phyloP scores from a whole-genome alignment of 129 eudicot genomes.

The Cynara cardunculus region DNA sequence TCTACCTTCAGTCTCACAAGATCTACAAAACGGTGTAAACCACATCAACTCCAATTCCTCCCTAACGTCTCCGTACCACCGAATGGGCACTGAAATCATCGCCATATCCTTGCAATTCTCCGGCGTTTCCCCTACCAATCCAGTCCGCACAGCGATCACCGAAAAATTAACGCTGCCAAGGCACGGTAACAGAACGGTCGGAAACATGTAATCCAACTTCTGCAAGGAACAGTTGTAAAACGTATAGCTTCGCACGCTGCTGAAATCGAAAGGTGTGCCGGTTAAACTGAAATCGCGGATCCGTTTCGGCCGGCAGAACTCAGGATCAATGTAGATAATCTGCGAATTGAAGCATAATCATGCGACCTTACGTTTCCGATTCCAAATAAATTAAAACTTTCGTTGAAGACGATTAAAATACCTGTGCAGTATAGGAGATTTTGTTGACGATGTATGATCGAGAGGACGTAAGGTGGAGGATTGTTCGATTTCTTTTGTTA shows the following conservation, averaged over 20 bases:
- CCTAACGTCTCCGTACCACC: slow-evolving; percentile 11
- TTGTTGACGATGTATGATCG: slow-evolving; percentile 35
- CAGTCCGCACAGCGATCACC: slow-evolving; percentile 29
- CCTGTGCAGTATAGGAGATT: slow-evolving; percentile 37
- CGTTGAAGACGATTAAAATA: background rate
- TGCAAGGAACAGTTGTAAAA: slow-evolving; percentile 48
- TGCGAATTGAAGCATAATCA: background rate
- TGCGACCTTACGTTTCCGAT: background rate
- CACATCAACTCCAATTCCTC: slow-evolving; percentile 47
- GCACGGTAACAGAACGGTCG: slow-evolving; percentile 28
- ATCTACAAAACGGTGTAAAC: slow-evolving; percentile 44
- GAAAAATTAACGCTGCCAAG: slow-evolving; percentile 29
- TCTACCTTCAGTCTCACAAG: slow-evolving; percentile 42
- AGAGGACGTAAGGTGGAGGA: slow-evolving; percentile 33
- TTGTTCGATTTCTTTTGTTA: slow-evolving; percentile 37
- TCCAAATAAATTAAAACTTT: background rate
- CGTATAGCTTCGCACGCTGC: slow-evolving; percentile 7
- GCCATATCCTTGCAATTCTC: slow-evolving; percentile 29
- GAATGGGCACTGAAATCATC: slow-evolving; percentile 25
- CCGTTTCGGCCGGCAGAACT: slow-evolving; percentile 37
- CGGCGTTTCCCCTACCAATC: slow-evolving; percentile 11
- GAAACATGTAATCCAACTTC: background rate
- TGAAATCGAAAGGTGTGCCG: slow-evolving; percentile 25
- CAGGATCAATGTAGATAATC: slow-evolving; percentile 33
- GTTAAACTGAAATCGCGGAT: slow-evolving; percentile 19